Percentiles rank a stretch among this genome's conserved stretches.
Evolutionary conservation across 164 flowering plant species (phyloP).

Genomic region (Cinnamomum chago): DNA sequence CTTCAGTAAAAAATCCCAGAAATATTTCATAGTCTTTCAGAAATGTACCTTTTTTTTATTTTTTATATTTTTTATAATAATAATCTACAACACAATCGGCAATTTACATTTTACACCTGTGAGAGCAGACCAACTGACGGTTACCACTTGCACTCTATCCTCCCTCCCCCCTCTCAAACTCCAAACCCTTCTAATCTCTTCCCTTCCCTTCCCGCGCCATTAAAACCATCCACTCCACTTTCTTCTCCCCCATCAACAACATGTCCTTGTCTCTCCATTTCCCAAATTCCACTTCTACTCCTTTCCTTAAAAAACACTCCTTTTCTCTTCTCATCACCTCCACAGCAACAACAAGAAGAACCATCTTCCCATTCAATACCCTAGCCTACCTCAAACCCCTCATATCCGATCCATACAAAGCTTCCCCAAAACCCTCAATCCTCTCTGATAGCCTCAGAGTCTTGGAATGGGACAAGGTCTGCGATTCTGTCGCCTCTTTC

Average conservation of each 20-base stretch:
- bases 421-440: conserved; percentile 18
- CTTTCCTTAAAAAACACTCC: background rate
- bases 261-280: background rate
- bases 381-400: conserved; percentile 3
- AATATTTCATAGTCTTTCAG: no score
- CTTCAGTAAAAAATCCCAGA: no score
- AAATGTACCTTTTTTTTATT: no score
- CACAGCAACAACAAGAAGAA: background rate
- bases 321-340: background rate
- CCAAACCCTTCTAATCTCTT: background rate
- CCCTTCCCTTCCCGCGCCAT: background rate
- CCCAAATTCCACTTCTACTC: background rate
- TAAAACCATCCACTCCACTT: no score
- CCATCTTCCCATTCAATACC: background rate
- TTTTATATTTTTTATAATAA: no score
- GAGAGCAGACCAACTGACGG: no score
- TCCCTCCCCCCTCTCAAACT: no score
- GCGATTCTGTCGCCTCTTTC: conserved; percentile 73
- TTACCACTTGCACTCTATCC: no score
- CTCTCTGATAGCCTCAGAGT: conserved; percentile 48
- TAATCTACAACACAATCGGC: no score
- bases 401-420: background rate
- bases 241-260: no score
- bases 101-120: no score
- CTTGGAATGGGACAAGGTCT: conserved; percentile 84